Percentiles rank a stretch among this genome's conserved stretches.
phyloP scores from a whole-genome alignment of 495 filamentous ascomycete genomes.

The Hypomontagnella monticulosa region DNA sequence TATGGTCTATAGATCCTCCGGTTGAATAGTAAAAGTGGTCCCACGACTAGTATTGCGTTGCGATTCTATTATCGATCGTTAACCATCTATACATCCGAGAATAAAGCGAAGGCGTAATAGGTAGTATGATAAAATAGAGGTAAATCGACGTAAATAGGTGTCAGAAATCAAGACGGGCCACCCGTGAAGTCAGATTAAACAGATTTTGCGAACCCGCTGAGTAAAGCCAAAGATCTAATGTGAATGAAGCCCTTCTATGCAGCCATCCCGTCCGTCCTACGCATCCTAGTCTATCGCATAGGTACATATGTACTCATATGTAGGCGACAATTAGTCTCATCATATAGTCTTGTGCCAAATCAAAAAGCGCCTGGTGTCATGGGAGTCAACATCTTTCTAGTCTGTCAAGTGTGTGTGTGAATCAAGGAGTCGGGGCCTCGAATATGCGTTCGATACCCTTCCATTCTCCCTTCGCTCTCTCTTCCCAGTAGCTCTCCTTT shows the following conservation, averaged over 20 bases:
- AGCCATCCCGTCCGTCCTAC: background rate
- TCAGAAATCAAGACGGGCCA: background rate
- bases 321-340: background rate
- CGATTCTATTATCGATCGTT: too few species aligned
- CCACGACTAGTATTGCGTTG: slow-evolving; percentile 5
- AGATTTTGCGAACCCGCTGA: slow-evolving; percentile 4
- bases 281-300: background rate
- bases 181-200: slow-evolving; percentile 9
- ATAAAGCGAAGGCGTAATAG: too few species aligned
- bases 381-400: background rate
- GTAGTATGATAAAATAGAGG: background rate
- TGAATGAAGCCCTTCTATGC: slow-evolving; percentile 22
- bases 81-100: too few species aligned
- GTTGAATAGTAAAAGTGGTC: slow-evolving; percentile 6
- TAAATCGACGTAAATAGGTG: background rate
- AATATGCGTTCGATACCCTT: slow-evolving; percentile 77
- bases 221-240: slow-evolving; percentile 8
- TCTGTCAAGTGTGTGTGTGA: background rate
- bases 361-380: background rate
- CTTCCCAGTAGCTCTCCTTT: slow-evolving; percentile 93
- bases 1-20: background rate
- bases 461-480: slow-evolving; percentile 76
- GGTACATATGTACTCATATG: background rate
- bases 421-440: slow-evolving; percentile 30
- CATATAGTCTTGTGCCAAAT: slow-evolving; percentile 6